phyloP scores from a whole-genome alignment of 2,329 filamentous ascomycete genomes.

The Ciborinia camelliae region DNA sequence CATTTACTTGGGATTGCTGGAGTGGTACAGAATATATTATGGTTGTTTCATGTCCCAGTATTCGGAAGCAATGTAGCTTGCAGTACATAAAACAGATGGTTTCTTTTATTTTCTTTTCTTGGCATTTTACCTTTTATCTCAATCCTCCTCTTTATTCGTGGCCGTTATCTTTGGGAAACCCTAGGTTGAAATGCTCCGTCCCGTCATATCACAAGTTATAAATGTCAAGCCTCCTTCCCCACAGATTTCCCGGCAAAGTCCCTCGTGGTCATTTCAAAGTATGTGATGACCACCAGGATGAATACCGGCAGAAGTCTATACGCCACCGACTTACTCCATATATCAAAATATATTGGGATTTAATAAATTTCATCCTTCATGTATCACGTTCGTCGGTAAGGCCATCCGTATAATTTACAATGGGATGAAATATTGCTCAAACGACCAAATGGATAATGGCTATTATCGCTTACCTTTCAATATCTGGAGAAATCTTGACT shows the following conservation, averaged over 20 bases:
- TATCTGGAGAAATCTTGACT: neutral
- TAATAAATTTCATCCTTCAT: slow-evolving; percentile 16
- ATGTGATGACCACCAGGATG: slow-evolving; percentile 14
- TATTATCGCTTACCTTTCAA: slow-evolving; percentile 20
- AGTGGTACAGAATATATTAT: slow-evolving; percentile 7
- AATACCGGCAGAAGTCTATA: slow-evolving; percentile 14
- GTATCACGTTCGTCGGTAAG: slow-evolving; percentile 25
- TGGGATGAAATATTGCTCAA: neutral
- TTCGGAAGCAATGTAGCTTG: neutral
- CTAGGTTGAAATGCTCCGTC: neutral
- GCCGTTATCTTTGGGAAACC: no score
- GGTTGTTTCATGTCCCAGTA: slow-evolving; percentile 9
- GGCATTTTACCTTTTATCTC: neutral
- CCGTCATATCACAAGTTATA: slow-evolving; percentile 11
- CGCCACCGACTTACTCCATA: slow-evolving; percentile 20
- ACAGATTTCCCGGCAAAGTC: slow-evolving; percentile 12
- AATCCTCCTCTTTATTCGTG: slow-evolving; percentile 9
- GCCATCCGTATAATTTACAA: slow-evolving; percentile 17
- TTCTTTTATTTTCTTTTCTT: neutral
- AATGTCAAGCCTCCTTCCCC: slow-evolving; percentile 14
- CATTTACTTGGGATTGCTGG: slow-evolving; percentile 1
- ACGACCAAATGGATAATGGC: slow-evolving; percentile 25
- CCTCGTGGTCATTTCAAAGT: slow-evolving; percentile 13
- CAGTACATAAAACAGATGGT: slow-evolving; percentile 1
- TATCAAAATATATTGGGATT: slow-evolving; percentile 25